Evolutionary conservation across 169 alveolate genomes (phyloP), one percentile per base, ranked within the genome.

Genomic region (Cryptosporidium felis): DNA sequence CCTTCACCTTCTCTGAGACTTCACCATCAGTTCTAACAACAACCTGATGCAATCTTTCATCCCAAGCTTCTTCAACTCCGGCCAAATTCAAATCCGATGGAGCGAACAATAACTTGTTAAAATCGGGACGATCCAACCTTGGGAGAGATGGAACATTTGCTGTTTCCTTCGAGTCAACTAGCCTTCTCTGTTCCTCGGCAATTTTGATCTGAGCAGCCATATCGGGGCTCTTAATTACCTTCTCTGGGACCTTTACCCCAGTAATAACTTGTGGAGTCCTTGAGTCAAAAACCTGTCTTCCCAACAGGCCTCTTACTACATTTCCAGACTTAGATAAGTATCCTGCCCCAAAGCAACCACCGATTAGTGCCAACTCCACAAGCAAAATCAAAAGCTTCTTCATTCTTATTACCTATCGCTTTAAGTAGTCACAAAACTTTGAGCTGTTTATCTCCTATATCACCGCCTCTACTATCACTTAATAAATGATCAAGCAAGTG

Each of bases 51-150:
- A 56, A 1, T 34, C 26, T 74, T 21, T 74, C 67, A 74, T 74
- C 85, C 85, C 85, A 74, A 32, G 85, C 85, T 32, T 74, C 85
- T 40, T 74, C 85, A 10, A 74, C 85, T 49, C 85, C 85, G 9
- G 67, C 58, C 14, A 74, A 74, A 34, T 58, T 74, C 38, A 74
- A 56, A 26, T 74, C 85, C 0, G 85, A 49, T 21, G 85, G 85
- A 16, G 85, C 85, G 28, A 53, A 56, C 21, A 74, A 36, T 5
- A 34, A 28, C 6, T 38, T 74, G 40, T 41, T 58, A 36, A 74
- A 74, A 36, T 51, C 26, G 6, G 60, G 16, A 51, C 85, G 63
- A 21, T 74, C 85, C 40, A 74, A 21, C 26, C 85, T 74, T 28
- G 85, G 85, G 5, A 74, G 28, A 38, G 85, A 21, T 14, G 85